phyloP scores from a whole-genome alignment of 495 filamentous ascomycete genomes.

The Tuber aestivum region DNA sequence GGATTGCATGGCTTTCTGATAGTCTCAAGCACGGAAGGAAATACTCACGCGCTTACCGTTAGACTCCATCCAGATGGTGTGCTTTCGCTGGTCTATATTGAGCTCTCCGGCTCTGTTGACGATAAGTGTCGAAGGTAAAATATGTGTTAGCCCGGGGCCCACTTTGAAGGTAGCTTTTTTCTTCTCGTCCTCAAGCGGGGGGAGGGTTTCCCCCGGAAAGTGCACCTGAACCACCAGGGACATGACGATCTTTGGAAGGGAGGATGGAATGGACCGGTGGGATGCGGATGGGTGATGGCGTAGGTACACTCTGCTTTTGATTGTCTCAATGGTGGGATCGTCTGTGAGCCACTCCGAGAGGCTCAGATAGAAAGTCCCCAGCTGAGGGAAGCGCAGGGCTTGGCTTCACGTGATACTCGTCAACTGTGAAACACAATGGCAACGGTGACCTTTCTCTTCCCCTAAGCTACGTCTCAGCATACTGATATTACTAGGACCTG shows the following conservation, averaged over 20 bases:
- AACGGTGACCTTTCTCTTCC: neutral
- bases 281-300: neutral
- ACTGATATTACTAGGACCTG: neutral
- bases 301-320: neutral
- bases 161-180: conserved; percentile 66
- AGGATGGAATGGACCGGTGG: neutral
- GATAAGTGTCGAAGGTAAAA: conserved; percentile 61
- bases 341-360: neutral
- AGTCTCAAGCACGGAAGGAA: neutral
- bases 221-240: neutral
- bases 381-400: neutral
- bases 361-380: neutral
- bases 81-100: conserved; percentile 66
- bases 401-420: neutral
- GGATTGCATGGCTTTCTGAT: conserved; percentile 40
- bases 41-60: conserved; percentile 56
- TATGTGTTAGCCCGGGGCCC: conserved; percentile 75
- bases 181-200: conserved; percentile 59
- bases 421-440: neutral
- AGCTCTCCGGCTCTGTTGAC: conserved; percentile 76
- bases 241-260: neutral
- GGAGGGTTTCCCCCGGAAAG: conserved; percentile 74
- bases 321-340: neutral
- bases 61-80: conserved; percentile 70
- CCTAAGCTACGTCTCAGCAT: neutral